Base-by-base conservation (phyloP, 1,284 basidiomycete species). In the Cutaneotrichosporon mucoides region DNA sequence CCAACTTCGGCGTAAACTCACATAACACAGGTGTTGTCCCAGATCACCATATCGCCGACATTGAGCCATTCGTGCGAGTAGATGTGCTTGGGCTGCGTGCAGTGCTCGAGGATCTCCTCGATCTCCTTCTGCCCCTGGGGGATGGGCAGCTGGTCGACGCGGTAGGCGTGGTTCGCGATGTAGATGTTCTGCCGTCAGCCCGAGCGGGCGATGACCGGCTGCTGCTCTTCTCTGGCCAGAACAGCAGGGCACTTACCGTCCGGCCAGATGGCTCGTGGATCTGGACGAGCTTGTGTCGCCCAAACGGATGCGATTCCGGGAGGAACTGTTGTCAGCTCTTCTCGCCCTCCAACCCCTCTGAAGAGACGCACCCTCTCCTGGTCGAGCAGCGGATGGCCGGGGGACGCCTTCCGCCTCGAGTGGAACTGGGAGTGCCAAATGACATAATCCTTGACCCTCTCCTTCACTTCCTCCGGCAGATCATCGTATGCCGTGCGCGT, bases 371-470 rank as follows among this genome's bases (percentile, higher is more conserved):
- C 64, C 38, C 54, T 48, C 37, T 15, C 10, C 15, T 64, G 59
- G 34, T 67, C 63, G 15, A 67, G 61, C 38, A 65, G 15, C 8
- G 52, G 55, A 38, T 63, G 50, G 6, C 63, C 66, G 13, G 66
- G 66, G 47, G 42, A 63, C 11, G 66, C 66, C 9, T 48, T 45
- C 24, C 64, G 51, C n/a, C 66, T 54, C 33, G 63, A 67, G 35
- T 67, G 66, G 50, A 62, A 61, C 46, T 67, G 66, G 12, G 56
- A 59, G 57, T 67, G 63, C 42, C 56, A 57, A 11, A 67, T 35
- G 16, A 76, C 73, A 37, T 68, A 66, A 45, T 69, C 72, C 16
- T 68, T 59, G 34, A 74, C 61, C 53, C 69, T 49, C 24, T 64
- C 62, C 55, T 76, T 76, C 2, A 50, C 60, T 42, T 50, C 62